Conservation (phyloP, 2,329 filamentous ascomycete species). For the Trichoderma koningiopsis region DNA sequence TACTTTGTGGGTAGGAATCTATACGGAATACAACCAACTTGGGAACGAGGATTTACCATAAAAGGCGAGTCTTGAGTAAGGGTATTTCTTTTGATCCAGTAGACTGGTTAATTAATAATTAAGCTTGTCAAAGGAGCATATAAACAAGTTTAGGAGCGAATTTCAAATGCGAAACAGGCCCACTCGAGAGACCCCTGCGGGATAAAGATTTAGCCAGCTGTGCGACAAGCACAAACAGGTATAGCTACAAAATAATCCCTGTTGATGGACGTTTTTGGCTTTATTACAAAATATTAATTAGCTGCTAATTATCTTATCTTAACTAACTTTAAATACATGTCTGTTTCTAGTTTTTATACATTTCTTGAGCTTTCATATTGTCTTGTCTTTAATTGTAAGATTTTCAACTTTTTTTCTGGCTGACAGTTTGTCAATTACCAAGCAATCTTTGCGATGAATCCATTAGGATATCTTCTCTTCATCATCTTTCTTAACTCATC, state of each 20-base stretch:
- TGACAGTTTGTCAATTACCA: not conserved
- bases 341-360: not conserved
- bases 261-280: not conserved
- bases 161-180: not conserved
- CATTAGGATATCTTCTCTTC: not conserved
- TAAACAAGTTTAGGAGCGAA: not conserved
- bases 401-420: not conserved
- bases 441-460: not conserved
- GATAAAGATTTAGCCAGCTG: not conserved
- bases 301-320: not conserved
- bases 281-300: not conserved
- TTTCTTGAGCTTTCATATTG: not conserved
- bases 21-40: too few relatives aligned
- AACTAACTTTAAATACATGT: not conserved
- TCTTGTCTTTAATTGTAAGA: not conserved
- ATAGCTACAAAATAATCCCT: not conserved
- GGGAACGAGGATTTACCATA: not conserved
- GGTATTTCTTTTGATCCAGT: not conserved
- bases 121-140: not conserved
- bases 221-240: too few relatives aligned
- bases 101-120: not conserved
- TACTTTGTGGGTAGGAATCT: too few relatives aligned
- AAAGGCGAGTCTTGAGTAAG: not conserved
- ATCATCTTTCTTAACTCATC: conserved; percentile 48
- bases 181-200: not conserved